Conservation (phyloP, 2,329 filamentous ascomycete species). For the Tolypocladium tundrense region DNA sequence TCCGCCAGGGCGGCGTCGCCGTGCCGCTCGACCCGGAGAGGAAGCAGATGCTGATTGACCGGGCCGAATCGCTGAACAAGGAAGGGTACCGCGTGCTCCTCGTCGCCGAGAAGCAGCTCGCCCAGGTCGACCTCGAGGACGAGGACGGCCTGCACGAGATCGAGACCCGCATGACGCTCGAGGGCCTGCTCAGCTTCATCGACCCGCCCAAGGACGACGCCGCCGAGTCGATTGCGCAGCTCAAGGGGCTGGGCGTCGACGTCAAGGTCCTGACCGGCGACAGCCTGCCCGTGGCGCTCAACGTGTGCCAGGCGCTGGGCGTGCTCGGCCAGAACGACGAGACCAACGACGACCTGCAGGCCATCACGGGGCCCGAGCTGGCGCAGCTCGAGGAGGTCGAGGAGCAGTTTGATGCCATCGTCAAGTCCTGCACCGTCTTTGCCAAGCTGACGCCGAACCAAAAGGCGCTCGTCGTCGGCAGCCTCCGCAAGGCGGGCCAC, state of each 20-base stretch:
- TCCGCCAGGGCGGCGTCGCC: conserved; percentile 7
- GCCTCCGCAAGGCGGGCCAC: conserved; percentile 12
- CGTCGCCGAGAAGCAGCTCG: conserved; percentile 11
- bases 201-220: conserved; percentile 19
- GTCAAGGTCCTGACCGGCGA: conserved; percentile 18
- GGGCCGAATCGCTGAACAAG: conserved; percentile 7
- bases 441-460: conserved; percentile 17
- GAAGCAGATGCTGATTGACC: conserved; percentile 6
- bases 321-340: conserved; percentile 9
- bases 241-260: conserved; percentile 13
- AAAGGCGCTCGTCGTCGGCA: conserved; percentile 14
- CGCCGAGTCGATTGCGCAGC: conserved; percentile 11
- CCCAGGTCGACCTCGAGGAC: conserved; percentile 5
- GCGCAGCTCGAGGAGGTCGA: conserved; percentile 8
- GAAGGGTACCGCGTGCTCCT: conserved; percentile 13
- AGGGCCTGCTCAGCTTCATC: conserved; percentile 16
- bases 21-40: conserved; percentile 8
- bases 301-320: conserved; percentile 14
- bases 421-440: conserved; percentile 15
- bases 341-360: conserved; percentile 9
- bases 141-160: conserved; percentile 12
- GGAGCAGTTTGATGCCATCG: conserved; percentile 10
- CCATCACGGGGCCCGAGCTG: conserved; percentile 14
- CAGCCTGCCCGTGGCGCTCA: conserved; percentile 15
- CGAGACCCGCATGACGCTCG: conserved; percentile 14